phyloP scores from a whole-genome alignment of 2,329 filamentous ascomycete genomes.

The Cordyceps pruinosa region DNA sequence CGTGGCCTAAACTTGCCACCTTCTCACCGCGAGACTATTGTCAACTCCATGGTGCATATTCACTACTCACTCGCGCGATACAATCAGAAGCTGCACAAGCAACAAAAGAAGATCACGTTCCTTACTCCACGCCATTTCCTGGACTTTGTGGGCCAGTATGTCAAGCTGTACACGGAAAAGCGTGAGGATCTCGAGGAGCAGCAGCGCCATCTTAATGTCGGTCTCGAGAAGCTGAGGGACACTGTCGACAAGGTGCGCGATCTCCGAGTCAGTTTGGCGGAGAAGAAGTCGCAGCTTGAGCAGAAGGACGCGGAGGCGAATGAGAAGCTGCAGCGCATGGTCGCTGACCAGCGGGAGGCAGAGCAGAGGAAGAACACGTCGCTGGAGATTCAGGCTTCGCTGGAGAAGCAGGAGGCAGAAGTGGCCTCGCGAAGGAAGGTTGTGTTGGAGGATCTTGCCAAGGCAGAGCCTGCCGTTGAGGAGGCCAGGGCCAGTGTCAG shows the following conservation, averaged over 20 bases:
- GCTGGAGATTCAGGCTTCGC: conserved; percentile 76
- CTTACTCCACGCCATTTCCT: conserved; percentile 95
- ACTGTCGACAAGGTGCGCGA: conserved; percentile 97
- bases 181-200: conserved; percentile 97
- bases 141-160: conserved; percentile 96
- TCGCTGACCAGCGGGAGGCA: conserved; percentile 89
- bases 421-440: conserved; percentile 77
- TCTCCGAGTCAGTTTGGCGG: conserved; percentile 78
- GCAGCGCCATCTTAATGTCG: conserved; percentile 95
- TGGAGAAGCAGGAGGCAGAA: conserved; percentile 85
- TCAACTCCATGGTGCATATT: conserved; percentile 98
- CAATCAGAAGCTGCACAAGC: conserved; percentile 80
- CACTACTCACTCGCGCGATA: conserved; percentile 90
- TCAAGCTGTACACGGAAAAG: conserved; percentile 96
- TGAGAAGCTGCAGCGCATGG: conserved; percentile 94
- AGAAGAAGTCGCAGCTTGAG: conserved; percentile 91
- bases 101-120: conserved; percentile 88
- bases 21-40: conserved; percentile 81
- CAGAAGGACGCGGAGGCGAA: conserved; percentile 93
- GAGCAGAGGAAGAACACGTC: conserved; percentile 86
- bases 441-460: conserved; percentile 79
- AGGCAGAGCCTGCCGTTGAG: conserved; percentile 84
- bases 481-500: conserved; percentile 94
- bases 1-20: conserved; percentile 77
- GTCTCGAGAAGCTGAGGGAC: conserved; percentile 92